phyloP scores from a whole-genome alignment of 805 yeast genomes.

The Schizosaccharomyces osmophilus region DNA sequence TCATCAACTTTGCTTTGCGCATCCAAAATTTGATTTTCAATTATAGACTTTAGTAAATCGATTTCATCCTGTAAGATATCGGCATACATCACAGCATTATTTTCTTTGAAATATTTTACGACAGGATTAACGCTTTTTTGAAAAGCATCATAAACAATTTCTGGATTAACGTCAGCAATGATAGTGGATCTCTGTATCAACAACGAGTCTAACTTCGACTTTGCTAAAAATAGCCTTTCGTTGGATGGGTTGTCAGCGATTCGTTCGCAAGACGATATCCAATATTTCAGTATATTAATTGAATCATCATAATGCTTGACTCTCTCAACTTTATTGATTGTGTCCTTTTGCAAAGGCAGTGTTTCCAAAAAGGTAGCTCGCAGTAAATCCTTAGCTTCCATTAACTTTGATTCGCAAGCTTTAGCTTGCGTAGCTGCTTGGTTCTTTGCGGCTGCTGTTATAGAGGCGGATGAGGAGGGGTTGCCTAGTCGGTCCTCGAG shows the following conservation, averaged over 20 bases:
- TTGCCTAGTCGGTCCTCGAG: slow-evolving; percentile 18
- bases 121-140: neutral
- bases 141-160: neutral
- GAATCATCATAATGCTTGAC: neutral
- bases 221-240: neutral
- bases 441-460: neutral
- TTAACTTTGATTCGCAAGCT: neutral
- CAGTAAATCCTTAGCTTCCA: neutral
- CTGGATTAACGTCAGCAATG: neutral
- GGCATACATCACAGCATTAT: neutral
- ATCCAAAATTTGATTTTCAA: neutral
- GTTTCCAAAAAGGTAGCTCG: neutral
- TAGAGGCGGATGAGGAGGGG: neutral
- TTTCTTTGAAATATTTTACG: neutral
- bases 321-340: neutral
- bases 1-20: neutral
- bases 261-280: neutral
- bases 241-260: neutral
- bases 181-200: neutral
- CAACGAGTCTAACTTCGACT: neutral
- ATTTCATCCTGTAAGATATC: neutral
- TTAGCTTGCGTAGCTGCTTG: neutral
- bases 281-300: neutral
- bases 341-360: neutral
- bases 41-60: neutral